Base-by-base conservation (phyloP, 352 stramenopile species). In the Globisporangium perplexum region DNA sequence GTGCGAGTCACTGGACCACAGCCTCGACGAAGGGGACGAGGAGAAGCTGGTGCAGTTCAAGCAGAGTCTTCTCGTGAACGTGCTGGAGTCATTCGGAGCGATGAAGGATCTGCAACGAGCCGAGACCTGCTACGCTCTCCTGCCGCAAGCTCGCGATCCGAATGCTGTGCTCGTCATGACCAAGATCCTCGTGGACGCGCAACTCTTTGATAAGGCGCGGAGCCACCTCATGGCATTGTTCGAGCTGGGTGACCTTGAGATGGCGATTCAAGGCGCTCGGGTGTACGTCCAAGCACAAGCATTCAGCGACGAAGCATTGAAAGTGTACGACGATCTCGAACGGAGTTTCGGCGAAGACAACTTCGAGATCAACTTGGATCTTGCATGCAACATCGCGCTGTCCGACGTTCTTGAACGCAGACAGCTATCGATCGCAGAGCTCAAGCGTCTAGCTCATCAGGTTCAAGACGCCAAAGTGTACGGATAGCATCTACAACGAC, bases 251-350 rank as follows among this genome's bases (percentile, higher is more conserved):
- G 69, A 60, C 44, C 56, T 89, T 12, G 57, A 71, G 7, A 50
- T 68, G 2, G 69, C 81, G 2, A 69, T 89, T 14, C 36, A 59
- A 38, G 81, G 68, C 46, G 75, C 65, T 45, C 69, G 71, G 23
- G 57, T 64, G 14, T 87, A 75, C 55, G 69, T 66, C 0, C 59
- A 86, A 54, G 75, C 64, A 8, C 60, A 72, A 5, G 58, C 47
- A 0, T 86, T 77, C 47, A 82, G 65, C 8, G 71, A 78, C 3
- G 68, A 82, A 45, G 72, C 77, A 6, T 44, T 88, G 26, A 50
- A 75, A 33, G 64, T 90, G 49, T 93, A 86, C 63, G 59, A 73
- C 45, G 65, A 82, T 12, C 62, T 93, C 7, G 63, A 78, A n/a
- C 61, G 69, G 39, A 76, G 83, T 33, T 88, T 85, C 30, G 77